phyloP scores from a whole-genome alignment of 2,329 filamentous ascomycete genomes.

The Claviceps sp. region DNA sequence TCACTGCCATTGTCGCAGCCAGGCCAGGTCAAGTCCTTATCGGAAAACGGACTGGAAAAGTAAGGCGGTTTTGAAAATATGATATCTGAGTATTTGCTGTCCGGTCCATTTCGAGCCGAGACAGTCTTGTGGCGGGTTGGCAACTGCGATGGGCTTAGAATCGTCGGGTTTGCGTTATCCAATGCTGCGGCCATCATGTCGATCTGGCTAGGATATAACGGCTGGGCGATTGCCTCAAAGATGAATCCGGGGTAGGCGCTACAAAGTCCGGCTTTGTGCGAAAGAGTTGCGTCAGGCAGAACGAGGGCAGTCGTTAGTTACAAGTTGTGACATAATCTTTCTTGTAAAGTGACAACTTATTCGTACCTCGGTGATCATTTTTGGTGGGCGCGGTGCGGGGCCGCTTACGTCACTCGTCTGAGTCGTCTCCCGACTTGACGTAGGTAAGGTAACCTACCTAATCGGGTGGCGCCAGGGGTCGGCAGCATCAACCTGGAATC shows the following conservation, averaged over 20 bases:
- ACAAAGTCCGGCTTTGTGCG: neutral
- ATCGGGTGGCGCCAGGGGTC: too few relatives aligned
- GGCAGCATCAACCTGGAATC: too few relatives aligned
- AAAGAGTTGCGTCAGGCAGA: too few relatives aligned
- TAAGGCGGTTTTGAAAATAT: constrained; percentile 33
- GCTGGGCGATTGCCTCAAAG: too few relatives aligned
- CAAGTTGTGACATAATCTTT: too few relatives aligned
- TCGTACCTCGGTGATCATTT: too few relatives aligned
- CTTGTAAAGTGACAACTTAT: too few relatives aligned
- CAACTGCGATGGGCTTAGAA: constrained; percentile 77
- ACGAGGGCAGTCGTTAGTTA: neutral
- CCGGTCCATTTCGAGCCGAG: constrained; percentile 31
- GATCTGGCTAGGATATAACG: neutral
- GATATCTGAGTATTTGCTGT: constrained; percentile 33
- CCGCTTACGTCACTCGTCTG: too few relatives aligned
- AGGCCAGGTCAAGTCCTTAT: constrained; percentile 22
- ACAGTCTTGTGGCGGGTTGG: constrained; percentile 55
- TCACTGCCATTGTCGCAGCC: constrained; percentile 32
- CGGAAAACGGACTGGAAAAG: constrained; percentile 26
- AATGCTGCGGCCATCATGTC: constrained; percentile 19
- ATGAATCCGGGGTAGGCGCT: too few relatives aligned
- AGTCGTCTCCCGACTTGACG: too few relatives aligned
- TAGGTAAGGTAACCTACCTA: too few relatives aligned
- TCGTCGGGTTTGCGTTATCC: constrained; percentile 84
- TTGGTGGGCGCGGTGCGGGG: too few relatives aligned